Base-by-base conservation (phyloP, 345 rosid genomes). In the Rhodamnia argentea region DNA sequence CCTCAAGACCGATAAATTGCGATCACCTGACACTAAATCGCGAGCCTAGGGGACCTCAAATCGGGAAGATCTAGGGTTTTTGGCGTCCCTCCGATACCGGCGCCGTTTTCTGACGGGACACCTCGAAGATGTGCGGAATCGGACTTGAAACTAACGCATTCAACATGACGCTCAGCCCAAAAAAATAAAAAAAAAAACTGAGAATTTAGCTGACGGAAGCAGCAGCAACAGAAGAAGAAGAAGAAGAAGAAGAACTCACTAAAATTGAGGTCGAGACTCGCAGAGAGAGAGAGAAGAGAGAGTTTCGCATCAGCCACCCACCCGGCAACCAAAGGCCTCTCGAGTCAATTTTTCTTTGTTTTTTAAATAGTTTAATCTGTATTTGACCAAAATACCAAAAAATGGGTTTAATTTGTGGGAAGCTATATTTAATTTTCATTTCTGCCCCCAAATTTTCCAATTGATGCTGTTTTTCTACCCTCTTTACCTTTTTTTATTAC, bases 1-100 rank as follows among this genome's bases (percentile, higher is more conserved):
- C 85, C 87, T 56, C 84, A 29, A 40, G 60, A 42, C 83, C 55
- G 87, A 55, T 18, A 56, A 29, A 15, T 52, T 10, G 85, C 74
- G 11, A 60, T n/a, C 58, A 12, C 29, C 86, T 85, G 85, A 85
- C 86, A 86, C 91, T 82, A 83, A 93, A 89, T 89, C 92, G 83
- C 64, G 84, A 29, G 44, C 32, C 56, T 6, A 16, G 78, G 23
- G 85, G 18, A 20, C 60, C 47, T 83, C 70, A n/a, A 40, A 59
- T 60, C 18, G 82, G 78, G 88, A 82, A 92, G 94, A 93, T 94
- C 94, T 90, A 89, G 90, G 90, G 90, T 64, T 90, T 88, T 64
- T 82, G 59, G 86, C 76, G 88, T 84, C 87, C 87, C 82, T 23
- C 84, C 85, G 84, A 74, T 84, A 84, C 87, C 42, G 87, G 85